Evolutionary conservation across 306 rosid species (phyloP).

Genomic region (Malus asiatica): DNA sequence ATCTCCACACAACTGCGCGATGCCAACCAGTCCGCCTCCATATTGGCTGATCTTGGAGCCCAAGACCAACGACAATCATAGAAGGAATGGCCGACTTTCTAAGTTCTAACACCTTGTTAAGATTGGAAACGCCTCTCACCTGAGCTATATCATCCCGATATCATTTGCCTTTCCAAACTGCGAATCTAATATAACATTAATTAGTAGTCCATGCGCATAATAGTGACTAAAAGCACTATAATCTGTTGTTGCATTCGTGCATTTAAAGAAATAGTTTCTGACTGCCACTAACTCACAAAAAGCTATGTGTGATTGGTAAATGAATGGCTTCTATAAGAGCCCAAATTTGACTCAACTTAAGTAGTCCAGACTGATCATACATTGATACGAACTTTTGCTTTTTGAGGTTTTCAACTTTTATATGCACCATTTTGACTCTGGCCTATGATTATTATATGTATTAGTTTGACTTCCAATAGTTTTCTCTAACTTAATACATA

Average conservation of each 20-base stretch:
- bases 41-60: too few relatives aligned
- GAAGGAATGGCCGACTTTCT: too few relatives aligned
- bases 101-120: too few relatives aligned
- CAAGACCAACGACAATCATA: too few relatives aligned
- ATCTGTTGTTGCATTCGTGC: slow-evolving; percentile 1
- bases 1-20: too few relatives aligned
- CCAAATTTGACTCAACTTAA: neutral
- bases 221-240: neutral
- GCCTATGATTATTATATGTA: neutral
- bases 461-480: neutral
- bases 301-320: neutral
- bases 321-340: neutral
- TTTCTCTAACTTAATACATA: neutral
- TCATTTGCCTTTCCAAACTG: neutral
- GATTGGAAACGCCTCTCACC: too few relatives aligned
- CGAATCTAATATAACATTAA: neutral
- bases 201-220: neutral
- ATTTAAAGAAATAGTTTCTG: neutral
- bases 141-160: neutral
- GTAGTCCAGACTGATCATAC: neutral
- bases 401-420: neutral
- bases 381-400: neutral
- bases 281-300: neutral
- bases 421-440: neutral
- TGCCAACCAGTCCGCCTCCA: too few relatives aligned